A percentile compares a stretch with the other conserved stretches of the same genome.
phyloP scores from a whole-genome alignment of 257 asterid species.

The Plectranthus barbatus region DNA sequence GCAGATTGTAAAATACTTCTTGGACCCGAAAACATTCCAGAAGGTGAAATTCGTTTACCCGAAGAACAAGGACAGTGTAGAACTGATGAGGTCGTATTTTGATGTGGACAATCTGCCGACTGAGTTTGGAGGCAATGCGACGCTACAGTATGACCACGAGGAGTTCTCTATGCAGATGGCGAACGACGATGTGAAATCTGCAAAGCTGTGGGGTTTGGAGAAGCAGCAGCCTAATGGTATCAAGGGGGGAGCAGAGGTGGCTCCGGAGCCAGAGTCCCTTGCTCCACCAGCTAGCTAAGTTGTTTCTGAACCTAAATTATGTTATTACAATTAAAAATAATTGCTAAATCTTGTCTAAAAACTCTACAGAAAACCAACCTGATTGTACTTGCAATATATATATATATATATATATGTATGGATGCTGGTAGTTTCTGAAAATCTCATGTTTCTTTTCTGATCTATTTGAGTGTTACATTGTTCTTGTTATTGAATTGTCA shows the following conservation, averaged over 20 bases:
- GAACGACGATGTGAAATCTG: conserved; percentile 64
- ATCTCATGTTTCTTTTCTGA: no score
- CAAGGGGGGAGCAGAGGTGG: conserved; percentile 61
- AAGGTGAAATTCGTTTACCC: conserved; percentile 93
- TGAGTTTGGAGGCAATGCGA: conserved; percentile 89
- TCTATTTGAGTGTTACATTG: no score
- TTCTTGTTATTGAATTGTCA: no score
- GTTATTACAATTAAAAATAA: not conserved
- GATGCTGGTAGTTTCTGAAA: not conserved
- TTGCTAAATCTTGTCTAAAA: not conserved
- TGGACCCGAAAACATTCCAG: conserved; percentile 82
- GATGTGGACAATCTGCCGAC: conserved; percentile 80
- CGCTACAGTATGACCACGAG: conserved; percentile 68
- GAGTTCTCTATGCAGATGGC: conserved; percentile 85
- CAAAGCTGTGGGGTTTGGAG: conserved; percentile 69
- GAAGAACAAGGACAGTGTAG: conserved; percentile 84
- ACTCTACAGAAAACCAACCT: not conserved
- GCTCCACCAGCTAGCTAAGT: conserved; percentile 38
- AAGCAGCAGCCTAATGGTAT: conserved; percentile 32
- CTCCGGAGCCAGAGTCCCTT: conserved; percentile 40
- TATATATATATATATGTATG: no score
- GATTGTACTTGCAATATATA: not conserved
- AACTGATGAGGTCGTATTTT: conserved; percentile 66
- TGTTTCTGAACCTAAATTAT: not conserved
- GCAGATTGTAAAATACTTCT: conserved; percentile 86